These are phyloP conservation scores for Alternaria arbusti DNA, from an alignment of 2,329 filamentous ascomycete genomes.

Conservation along the genomic window DNA sequence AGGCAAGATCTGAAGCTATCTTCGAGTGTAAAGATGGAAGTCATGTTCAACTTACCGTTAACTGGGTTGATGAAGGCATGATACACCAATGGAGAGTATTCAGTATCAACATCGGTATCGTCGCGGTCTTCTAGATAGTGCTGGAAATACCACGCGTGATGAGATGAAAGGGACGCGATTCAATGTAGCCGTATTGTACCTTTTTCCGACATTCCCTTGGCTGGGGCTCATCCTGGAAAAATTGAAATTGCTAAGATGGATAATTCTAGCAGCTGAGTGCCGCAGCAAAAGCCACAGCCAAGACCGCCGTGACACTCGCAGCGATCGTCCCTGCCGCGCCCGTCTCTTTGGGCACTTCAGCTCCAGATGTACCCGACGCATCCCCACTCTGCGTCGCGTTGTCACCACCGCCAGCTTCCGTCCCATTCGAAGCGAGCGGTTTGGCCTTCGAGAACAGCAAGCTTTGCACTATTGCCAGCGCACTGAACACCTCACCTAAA, in stretches of 20 bases:
- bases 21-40: no score
- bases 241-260: not conserved
- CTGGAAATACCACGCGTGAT: no score
- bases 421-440: not conserved
- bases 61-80: no score
- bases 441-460: slow-evolving; percentile 27
- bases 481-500: slow-evolving; percentile 25
- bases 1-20: no score
- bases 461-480: slow-evolving; percentile 32
- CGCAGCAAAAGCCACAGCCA: slow-evolving; percentile 17
- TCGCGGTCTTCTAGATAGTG: no score
- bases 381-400: slow-evolving; percentile 3
- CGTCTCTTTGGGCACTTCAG: slow-evolving; percentile 7
- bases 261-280: slow-evolving; percentile 2
- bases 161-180: no score
- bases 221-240: not conserved
- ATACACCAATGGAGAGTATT: no score
- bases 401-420: not conserved
- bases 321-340: slow-evolving; percentile 14
- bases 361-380: slow-evolving; percentile 10
- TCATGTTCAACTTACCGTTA: no score
- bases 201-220: no score
- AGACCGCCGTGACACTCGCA: slow-evolving; percentile 8
- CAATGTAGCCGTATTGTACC: no score
- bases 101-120: no score